These are phyloP conservation scores for Pascua sp. DNA, from an alignment of 1,284 basidiomycete genomes.

Conservation along the genomic window DNA sequence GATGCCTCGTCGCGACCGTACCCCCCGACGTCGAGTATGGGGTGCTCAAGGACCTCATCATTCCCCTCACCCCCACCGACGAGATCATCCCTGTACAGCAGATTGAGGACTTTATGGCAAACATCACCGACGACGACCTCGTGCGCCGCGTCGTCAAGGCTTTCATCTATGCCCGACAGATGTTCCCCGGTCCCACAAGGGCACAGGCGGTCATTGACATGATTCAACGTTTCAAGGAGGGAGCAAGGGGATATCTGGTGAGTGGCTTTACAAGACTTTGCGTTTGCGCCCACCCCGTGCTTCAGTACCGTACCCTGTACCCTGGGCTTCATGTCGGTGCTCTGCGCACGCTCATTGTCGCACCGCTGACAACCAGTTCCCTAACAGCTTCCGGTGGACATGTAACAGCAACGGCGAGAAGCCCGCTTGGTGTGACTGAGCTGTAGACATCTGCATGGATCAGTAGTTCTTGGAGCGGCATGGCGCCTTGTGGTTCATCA, in stretches of 20 bases:
- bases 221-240: neutral
- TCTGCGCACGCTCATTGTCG: too few relatives aligned
- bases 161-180: constrained; percentile 6
- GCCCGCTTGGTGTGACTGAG: constrained; percentile 1
- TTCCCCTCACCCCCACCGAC: neutral
- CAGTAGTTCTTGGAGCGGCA: neutral
- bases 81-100: neutral
- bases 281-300: too few relatives aligned
- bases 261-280: neutral
- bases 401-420: constrained; percentile 1
- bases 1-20: constrained; percentile 37
- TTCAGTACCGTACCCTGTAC: too few relatives aligned
- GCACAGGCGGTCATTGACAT: neutral
- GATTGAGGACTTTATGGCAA: neutral
- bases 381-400: neutral
- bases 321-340: too few relatives aligned
- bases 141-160: neutral
- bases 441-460: neutral
- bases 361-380: constrained; percentile 2
- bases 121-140: neutral
- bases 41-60: constrained; percentile 10
- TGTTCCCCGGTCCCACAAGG: neutral
- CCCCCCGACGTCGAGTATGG: constrained; percentile 27
- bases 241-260: constrained; percentile 7
- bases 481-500: too few relatives aligned